Percentiles rank a stretch among this genome's conserved stretches.
Evolutionary conservation across 164 flowering plant genomes (phyloP).

Genomic region (Stephania yunnanensis): DNA sequence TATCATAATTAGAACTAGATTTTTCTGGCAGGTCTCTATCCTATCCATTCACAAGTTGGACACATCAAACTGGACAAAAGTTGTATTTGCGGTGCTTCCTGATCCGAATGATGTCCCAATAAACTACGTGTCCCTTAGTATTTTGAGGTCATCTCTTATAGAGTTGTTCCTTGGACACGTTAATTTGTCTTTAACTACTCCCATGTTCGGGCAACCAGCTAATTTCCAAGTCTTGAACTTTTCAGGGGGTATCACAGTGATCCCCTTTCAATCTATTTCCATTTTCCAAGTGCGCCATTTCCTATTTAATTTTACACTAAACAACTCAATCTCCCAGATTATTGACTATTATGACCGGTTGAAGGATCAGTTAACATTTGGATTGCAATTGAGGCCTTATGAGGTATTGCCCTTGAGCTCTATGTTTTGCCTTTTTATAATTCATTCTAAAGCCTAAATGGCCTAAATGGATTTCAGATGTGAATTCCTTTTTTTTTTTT

Average conservation of each 20-base stretch:
- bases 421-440: neutral
- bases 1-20: neutral
- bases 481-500: slow-evolving; percentile 8
- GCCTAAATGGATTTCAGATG: neutral
- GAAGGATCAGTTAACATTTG: slow-evolving; percentile 51
- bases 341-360: slow-evolving; percentile 37
- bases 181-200: slow-evolving; percentile 54
- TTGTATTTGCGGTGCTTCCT: slow-evolving; percentile 70
- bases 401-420: slow-evolving; percentile 42
- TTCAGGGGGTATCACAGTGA: slow-evolving; percentile 64
- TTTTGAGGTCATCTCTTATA: slow-evolving; percentile 53
- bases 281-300: slow-evolving; percentile 41
- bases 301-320: slow-evolving; percentile 64
- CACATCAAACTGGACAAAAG: slow-evolving; percentile 47
- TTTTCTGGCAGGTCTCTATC: slow-evolving; percentile 48
- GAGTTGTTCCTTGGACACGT: slow-evolving; percentile 44
- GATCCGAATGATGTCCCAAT: slow-evolving; percentile 44
- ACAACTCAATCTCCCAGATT: slow-evolving; percentile 55
- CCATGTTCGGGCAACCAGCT: slow-evolving; percentile 56
- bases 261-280: slow-evolving; percentile 35
- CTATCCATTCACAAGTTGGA: slow-evolving; percentile 47
- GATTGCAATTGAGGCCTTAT: slow-evolving; percentile 45
- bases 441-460: neutral
- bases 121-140: slow-evolving; percentile 41
- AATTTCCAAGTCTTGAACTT: slow-evolving; percentile 60